Percentiles rank a stretch among this genome's conserved stretches.
phyloP scores from a whole-genome alignment of 805 yeast species.

The Metschnikowia shivogae region DNA sequence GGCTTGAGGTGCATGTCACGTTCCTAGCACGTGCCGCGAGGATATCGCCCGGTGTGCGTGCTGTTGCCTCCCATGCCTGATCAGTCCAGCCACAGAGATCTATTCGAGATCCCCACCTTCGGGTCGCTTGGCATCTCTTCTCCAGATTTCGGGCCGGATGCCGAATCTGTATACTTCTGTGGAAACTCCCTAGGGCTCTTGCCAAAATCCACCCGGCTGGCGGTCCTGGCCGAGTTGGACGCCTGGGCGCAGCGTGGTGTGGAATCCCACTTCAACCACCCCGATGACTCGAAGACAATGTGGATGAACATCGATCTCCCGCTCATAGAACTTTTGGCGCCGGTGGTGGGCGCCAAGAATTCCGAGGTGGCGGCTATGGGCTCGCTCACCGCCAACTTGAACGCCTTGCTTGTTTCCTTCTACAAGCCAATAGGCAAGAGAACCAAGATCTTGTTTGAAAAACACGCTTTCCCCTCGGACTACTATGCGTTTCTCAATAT shows the following conservation, averaged over 20 bases:
- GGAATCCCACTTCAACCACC: conserved; percentile 77
- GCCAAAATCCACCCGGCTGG: conserved; percentile 61
- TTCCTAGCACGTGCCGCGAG: too few relatives aligned
- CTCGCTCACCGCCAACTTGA: conserved; percentile 76
- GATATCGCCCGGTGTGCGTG: too few relatives aligned
- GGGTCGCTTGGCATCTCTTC: conserved; percentile 49
- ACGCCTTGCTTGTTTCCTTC: conserved; percentile 67
- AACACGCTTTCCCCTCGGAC: conserved; percentile 89
- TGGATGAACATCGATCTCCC: conserved; percentile 90
- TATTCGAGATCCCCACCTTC: conserved; percentile 67
- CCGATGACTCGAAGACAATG: conserved; percentile 47
- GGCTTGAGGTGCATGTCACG: too few relatives aligned
- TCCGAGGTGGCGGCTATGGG: conserved; percentile 89
- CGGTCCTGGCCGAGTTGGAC: conserved; percentile 61
- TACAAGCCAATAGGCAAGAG: conserved; percentile 60
- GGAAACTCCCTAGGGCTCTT: conserved; percentile 93
- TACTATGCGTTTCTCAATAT: conserved; percentile 79
- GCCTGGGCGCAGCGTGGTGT: conserved; percentile 86
- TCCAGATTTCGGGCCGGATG: conserved; percentile 11
- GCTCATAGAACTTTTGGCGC: conserved; percentile 61
- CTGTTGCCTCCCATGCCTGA: conserved; percentile 6
- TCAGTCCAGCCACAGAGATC: conserved; percentile 36
- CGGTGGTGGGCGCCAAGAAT: conserved; percentile 68
- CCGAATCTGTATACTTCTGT: conserved; percentile 59
- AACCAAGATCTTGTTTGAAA: conserved; percentile 75